phyloP scores from a whole-genome alignment of 805 yeast species.

The Barnettozyma siamensis region DNA sequence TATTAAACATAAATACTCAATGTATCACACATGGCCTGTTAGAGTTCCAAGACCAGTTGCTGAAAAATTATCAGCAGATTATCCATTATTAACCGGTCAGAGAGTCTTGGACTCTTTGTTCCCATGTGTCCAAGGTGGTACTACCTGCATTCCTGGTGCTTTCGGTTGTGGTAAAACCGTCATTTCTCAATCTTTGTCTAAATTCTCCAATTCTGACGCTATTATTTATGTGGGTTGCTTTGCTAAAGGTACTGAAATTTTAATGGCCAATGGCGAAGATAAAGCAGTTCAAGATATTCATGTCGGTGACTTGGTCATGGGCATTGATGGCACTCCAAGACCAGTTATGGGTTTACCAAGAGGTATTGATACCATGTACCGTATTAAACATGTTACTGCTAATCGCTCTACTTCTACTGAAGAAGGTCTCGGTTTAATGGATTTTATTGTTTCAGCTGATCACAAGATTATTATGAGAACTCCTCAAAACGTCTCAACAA shows the following conservation, averaged over 20 bases:
- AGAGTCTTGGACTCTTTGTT: constrained; percentile 96
- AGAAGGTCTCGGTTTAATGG: no score
- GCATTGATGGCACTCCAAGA: constrained; percentile 38
- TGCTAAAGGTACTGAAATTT: constrained; percentile 35
- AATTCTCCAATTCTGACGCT: constrained; percentile 95
- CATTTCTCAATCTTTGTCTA: constrained; percentile 94
- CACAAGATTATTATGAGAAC: constrained; percentile 37
- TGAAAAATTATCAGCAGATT: constrained; percentile 86
- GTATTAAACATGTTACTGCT: constrained; percentile 28
- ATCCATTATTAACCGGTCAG: constrained; percentile 96
- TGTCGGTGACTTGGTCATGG: constrained; percentile 37
- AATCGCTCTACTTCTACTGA: no score
- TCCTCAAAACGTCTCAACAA: constrained; percentile 21
- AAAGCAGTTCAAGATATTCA: constrained; percentile 29
- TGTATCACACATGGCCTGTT: constrained; percentile 99
- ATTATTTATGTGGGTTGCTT: constrained; percentile 85
- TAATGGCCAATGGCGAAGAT: constrained; percentile 39
- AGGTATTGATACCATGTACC: constrained; percentile 39
- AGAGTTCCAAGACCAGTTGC: constrained; percentile 99
- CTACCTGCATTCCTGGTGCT: constrained; percentile 99
- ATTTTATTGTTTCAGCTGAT: constrained; percentile 32
- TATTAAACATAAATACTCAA: constrained; percentile 67
- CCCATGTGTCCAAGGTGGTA: constrained; percentile 99
- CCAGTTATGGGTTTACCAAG: constrained; percentile 36
- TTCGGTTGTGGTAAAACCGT: constrained; percentile 99